phyloP scores from a whole-genome alignment of 129 eudicot genomes.

The Flaveria linearis region DNA sequence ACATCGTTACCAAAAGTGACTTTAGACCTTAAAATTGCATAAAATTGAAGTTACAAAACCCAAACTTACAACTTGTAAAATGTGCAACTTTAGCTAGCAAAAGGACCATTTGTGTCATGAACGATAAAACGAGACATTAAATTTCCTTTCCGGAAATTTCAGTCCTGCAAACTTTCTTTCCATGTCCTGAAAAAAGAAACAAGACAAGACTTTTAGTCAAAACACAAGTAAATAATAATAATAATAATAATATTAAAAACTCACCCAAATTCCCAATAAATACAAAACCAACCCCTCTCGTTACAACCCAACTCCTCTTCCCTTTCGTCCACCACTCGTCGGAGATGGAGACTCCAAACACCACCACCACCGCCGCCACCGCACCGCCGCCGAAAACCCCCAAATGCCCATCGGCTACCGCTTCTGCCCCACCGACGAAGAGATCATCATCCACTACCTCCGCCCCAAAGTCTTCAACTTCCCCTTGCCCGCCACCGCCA shows the following conservation, averaged over 20 bases:
- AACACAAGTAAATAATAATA: background rate
- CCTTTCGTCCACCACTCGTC: background rate
- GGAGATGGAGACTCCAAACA: background rate
- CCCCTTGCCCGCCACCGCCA: slow-evolving; percentile 31
- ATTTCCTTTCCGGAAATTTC: background rate
- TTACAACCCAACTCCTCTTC: slow-evolving; percentile 13
- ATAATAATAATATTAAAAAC: background rate
- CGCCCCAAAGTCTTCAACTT: slow-evolving; percentile 26
- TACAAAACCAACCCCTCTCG: background rate
- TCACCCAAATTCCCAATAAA: slow-evolving; percentile 1
- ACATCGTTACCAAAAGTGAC: too few relatives aligned
- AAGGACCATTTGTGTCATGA: too few relatives aligned
- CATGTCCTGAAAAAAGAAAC: background rate
- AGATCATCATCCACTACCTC: slow-evolving; percentile 32
- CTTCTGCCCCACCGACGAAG: slow-evolving; percentile 31
- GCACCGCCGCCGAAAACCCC: background rate
- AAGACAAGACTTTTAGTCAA: slow-evolving; percentile 19
- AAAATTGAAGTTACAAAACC: too few relatives aligned
- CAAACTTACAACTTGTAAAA: too few relatives aligned
- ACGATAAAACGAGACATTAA: background rate
- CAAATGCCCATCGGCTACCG: slow-evolving; percentile 34
- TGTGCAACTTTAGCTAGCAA: too few relatives aligned
- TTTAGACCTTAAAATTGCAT: too few relatives aligned
- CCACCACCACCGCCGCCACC: background rate
- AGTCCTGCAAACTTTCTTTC: background rate